A percentile compares a stretch with the other conserved stretches of the same genome.
Evolutionary conservation across 768 basidiomycete genomes (phyloP).

Genomic region (Phlebiopsis gigantea): DNA sequence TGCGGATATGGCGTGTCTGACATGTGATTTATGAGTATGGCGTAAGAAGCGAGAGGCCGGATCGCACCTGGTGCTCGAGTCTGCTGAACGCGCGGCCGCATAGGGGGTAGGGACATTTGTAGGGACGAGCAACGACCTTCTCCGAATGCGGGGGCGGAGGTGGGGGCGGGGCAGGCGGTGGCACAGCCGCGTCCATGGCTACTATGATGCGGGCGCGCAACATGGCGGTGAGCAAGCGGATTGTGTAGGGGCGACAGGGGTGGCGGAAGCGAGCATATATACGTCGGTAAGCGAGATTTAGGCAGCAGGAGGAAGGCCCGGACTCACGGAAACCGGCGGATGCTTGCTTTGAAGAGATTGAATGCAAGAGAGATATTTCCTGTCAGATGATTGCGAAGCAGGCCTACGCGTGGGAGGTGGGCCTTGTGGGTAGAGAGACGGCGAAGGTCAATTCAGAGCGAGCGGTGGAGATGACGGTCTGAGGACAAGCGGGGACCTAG

Average conservation of each 20-base stretch:
- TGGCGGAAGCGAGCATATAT: background rate
- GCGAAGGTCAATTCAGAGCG: background rate
- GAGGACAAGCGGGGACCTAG: background rate
- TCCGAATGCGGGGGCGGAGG: conserved; percentile 26
- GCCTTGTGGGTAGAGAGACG: background rate
- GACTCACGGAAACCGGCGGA: background rate
- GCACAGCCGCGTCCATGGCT: conserved; percentile 18
- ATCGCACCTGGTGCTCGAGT: conserved; percentile 86
- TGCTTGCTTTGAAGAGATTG: background rate
- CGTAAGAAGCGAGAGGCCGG: background rate
- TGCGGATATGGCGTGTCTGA: conserved; percentile 96
- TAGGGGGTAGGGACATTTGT: conserved; percentile 91
- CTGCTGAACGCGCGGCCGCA: conserved; percentile 96
- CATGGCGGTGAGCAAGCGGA: background rate
- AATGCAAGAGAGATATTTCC: background rate
- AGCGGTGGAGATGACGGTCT: background rate
- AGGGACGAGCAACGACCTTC: conserved; percentile 61
- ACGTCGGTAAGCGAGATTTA: background rate
- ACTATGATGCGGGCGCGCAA: conserved; percentile 3
- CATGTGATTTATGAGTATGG: background rate
- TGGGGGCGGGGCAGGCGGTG: conserved; percentile 16
- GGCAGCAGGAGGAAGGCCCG: background rate
- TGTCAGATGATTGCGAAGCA: conserved; percentile 1
- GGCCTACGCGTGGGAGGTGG: conserved; percentile 5
- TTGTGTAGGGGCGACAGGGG: background rate